Evolutionary conservation across 2,329 filamentous ascomycete species (phyloP), one percentile per base, ranked within the genome.

Genomic region (Mollisia scopiformis): DNA sequence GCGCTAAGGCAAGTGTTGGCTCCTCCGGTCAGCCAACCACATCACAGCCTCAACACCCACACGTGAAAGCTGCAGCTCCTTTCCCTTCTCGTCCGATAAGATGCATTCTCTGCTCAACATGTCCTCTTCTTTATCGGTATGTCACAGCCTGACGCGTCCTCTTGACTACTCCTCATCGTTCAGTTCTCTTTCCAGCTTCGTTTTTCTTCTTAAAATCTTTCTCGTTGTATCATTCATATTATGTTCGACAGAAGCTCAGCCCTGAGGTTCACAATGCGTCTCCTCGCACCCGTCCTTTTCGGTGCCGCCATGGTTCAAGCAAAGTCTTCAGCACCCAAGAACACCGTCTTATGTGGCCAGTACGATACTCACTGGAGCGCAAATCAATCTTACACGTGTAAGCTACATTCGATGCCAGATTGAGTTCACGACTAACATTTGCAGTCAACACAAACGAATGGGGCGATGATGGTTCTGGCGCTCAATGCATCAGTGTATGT

Each of bases 381-480:
- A 28, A 30, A 7, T 19, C 43, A 10, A 30, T 27, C 35, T 31
- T 55, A 28, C 30, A 43, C 52, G 16, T 55, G 52, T 55, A 55
- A 30, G 25, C 14, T 6, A 23, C 25, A 28, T 13, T 37, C 11
- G 14, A 2, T 5, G 10, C 14, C 23, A n/a, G 6, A 43, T 43
- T 19, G 14, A 27, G 19, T 14, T 11, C 3, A 19, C 16, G 8
- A 30, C 35, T 57, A 50, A 57, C 23, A 35, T 14, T 19, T 14
- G 14, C 23, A 62, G 59, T 62, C 37, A 52, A 28, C 23, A 47
- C 55, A 16, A 58, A 62, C 33, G 55, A 51, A 39, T 62, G 59
- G 59, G 59, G 59, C 25, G 41, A 55, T 46, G 59, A 62, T 53
- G 50, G 50, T 11, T 62, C 59, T 16, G 59, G 59, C 3, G 39